phyloP scores from a whole-genome alignment of 805 yeast species.

The Starmerella stellata region DNA sequence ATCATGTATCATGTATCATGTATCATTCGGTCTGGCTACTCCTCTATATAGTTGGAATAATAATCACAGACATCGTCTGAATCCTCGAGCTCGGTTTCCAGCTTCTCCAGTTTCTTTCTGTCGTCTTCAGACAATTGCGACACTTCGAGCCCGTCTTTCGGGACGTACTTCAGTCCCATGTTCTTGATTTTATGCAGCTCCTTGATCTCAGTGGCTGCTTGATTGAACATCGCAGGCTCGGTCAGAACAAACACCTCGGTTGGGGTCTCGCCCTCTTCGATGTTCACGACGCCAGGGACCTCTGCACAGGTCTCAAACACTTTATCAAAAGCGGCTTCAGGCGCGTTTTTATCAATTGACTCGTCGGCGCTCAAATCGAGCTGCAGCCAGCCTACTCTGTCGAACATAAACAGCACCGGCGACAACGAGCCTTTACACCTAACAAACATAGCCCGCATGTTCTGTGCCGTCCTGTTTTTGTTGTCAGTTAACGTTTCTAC shows the following conservation, averaged over 20 bases:
- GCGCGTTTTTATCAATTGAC: slow-evolving; percentile 6
- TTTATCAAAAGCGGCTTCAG: slow-evolving; percentile 41
- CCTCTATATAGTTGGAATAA: slow-evolving; percentile 35
- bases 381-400: slow-evolving; percentile 54
- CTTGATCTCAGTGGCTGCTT: slow-evolving; percentile 41
- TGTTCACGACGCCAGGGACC: slow-evolving; percentile 43
- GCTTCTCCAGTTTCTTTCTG: slow-evolving; percentile 35
- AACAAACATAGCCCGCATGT: slow-evolving; percentile 55
- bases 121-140: slow-evolving; percentile 35
- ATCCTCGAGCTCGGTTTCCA: slow-evolving; percentile 46
- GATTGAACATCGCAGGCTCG: slow-evolving; percentile 44
- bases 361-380: slow-evolving; percentile 25
- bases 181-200: slow-evolving; percentile 45
- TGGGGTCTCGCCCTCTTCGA: slow-evolving; percentile 23
- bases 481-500: slow-evolving; percentile 82
- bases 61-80: slow-evolving; percentile 72
- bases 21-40: no score
- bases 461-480: slow-evolving; percentile 61
- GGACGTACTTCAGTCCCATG: slow-evolving; percentile 48
- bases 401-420: slow-evolving; percentile 64
- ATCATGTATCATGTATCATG: no score
- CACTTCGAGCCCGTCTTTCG: slow-evolving; percentile 49
- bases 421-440: slow-evolving; percentile 45
- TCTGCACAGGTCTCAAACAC: slow-evolving; percentile 63
- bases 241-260: slow-evolving; percentile 35